Conservation (phyloP, 305 asterid genomes). For the Lippia alba region DNA sequence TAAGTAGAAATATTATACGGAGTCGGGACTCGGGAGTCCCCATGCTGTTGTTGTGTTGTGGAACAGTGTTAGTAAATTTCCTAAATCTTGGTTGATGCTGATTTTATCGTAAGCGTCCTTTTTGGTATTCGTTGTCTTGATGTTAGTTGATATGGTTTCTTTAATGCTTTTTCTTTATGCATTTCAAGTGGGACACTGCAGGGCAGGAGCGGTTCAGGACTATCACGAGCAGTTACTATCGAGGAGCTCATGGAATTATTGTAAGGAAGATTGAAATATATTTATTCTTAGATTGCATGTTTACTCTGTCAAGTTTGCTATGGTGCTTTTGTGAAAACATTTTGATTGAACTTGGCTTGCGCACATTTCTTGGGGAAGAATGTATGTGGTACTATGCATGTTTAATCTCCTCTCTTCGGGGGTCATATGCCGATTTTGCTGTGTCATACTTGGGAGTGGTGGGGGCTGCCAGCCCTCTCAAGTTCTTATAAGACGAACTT, state of each 20-base stretch:
- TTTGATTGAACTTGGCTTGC: neutral
- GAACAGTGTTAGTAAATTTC: too few relatives aligned
- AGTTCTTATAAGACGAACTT: neutral
- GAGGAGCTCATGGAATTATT: constrained; percentile 91
- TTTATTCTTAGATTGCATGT: constrained; percentile 18
- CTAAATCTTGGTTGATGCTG: neutral
- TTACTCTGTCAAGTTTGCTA: neutral
- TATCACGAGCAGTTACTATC: constrained; percentile 89
- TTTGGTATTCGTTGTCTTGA: too few relatives aligned
- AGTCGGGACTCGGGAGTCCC: too few relatives aligned
- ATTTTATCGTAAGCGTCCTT: too few relatives aligned
- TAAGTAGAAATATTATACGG: neutral
- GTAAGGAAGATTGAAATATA: constrained; percentile 49
- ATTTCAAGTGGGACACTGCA: constrained; percentile 85
- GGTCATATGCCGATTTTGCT: neutral
- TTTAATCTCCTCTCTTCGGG: neutral
- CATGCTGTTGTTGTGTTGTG: too few relatives aligned
- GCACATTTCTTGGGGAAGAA: constrained; percentile 1
- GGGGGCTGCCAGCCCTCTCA: too few relatives aligned
- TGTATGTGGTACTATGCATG: neutral
- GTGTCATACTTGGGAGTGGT: too few relatives aligned
- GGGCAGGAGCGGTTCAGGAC: constrained; percentile 93
- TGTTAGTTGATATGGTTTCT: neutral
- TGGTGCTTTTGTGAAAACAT: neutral
- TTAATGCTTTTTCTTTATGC: constrained; percentile 23